Evolutionary conservation across 2,329 filamentous ascomycete genomes (phyloP).

Genomic region (Ophiostoma australiae): DNA sequence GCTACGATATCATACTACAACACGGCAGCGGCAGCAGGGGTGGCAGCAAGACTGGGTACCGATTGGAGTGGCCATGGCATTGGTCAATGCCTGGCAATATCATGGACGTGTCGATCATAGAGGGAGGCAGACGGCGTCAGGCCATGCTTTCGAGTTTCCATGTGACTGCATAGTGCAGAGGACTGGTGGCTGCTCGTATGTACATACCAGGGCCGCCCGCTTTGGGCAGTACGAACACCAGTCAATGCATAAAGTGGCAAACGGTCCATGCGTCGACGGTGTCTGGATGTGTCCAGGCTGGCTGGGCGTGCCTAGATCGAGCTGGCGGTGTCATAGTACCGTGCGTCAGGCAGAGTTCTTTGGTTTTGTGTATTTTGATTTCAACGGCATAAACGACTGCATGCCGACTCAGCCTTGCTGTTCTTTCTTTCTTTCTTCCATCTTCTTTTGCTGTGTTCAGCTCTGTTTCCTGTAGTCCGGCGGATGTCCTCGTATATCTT

Average conservation of each 20-base stretch:
- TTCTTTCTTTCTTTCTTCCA: no score
- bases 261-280: not conserved
- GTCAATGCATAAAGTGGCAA: not conserved
- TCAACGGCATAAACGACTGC: no score
- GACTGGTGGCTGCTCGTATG: no score
- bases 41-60: no score
- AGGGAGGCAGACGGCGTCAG: not conserved
- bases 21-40: not conserved
- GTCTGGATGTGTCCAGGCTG: not conserved
- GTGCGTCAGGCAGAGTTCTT: not conserved
- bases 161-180: not conserved
- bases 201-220: no score
- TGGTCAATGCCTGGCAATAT: not conserved
- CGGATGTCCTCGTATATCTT: no score
- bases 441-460: no score
- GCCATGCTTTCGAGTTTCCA: not conserved
- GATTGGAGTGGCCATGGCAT: no score
- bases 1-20: not conserved
- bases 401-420: no score
- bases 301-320: no score
- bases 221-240: not conserved
- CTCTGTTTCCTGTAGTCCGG: no score
- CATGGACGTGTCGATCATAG: not conserved
- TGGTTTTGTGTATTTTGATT: no score
- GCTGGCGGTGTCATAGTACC: not conserved